Base-by-base conservation (phyloP, 2,329 filamentous ascomycete species). In the Teratosphaeria epicoccoides region DNA sequence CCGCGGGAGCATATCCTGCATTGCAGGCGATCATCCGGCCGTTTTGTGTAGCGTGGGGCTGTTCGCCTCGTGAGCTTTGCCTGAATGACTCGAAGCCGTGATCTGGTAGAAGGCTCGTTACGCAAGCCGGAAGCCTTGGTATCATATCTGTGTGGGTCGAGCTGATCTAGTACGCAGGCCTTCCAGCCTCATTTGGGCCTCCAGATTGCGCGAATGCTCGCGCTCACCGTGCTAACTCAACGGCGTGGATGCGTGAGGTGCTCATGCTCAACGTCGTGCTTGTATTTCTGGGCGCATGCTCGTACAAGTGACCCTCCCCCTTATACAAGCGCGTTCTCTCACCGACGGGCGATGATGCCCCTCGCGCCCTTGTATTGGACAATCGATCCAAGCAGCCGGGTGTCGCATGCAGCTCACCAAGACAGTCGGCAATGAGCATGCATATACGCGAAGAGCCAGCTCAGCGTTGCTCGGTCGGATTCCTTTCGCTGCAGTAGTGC, bases 1-100 rank as follows among this genome's bases (percentile, higher is more conserved):
- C 47, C 47, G 47, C 14, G 47, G 28, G 37, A 40, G 20, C 26
- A 23, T n/a, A 6, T 49, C 47, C 47, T 43, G 47, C 47, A 49
- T 49, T 49, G 28, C 47, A 49, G 47, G 7, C 11, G 28, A 49
- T 43, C 47, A 49, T 14, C 22, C 47, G 33, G 6, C 33, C n/a
- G 10, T 40, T 7, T 17, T 40, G 33, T 40, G 33, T 40, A 40
- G 33, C 33, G n/a, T n/a, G 33, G 6, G n/a, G 33, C 33, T 17
- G 33, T 40, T 20, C 20, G 33, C 20, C 33, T 6, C n/a, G n/a
- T 20, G 33, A 17, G 33, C 7, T 40, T 20, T 40, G 33, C 33
- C 20, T 40, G 33, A 9, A 2, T 40, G 33, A n/a, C 7, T 20
- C 10, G 33, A 7, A 20, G 33, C 33, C 33, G n/a, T 40, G 33